Percentiles rank a stretch among this genome's conserved stretches.
phyloP scores from a whole-genome alignment of 306 rosid species.

The Amphicarpaea edgeworthii region DNA sequence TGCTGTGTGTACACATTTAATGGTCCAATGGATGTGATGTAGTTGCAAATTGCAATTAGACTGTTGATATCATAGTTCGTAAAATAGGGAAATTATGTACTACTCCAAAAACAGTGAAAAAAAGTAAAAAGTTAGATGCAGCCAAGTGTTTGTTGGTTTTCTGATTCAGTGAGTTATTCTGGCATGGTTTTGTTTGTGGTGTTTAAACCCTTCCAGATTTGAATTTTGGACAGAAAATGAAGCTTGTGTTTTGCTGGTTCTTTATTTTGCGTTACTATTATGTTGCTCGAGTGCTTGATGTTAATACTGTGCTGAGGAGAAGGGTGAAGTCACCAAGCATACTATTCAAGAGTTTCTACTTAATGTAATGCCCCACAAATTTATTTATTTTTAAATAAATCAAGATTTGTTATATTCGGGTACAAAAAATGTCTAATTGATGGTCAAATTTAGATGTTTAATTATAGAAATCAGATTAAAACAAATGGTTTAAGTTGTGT shows the following conservation, averaged over 20 bases:
- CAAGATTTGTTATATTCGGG: too few relatives aligned
- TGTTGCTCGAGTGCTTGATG: not conserved
- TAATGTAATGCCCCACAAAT: too few relatives aligned
- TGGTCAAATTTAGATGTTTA: too few relatives aligned
- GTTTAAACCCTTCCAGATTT: conserved; percentile 35
- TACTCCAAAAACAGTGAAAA: not conserved
- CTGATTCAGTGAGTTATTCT: conserved; percentile 31
- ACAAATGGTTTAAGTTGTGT: not conserved
- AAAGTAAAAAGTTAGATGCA: not conserved
- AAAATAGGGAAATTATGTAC: conserved; percentile 6
- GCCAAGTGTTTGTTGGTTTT: conserved; percentile 31
- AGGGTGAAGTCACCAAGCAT: not conserved
- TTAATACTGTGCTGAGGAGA: not conserved
- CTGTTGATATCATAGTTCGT: conserved; percentile 46
- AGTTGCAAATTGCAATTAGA: conserved; percentile 39
- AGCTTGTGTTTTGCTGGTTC: conserved; percentile 19
- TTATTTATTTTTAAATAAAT: too few relatives aligned
- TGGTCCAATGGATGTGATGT: too few relatives aligned
- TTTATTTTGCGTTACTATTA: conserved; percentile 7
- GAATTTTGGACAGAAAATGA: conserved; percentile 29
- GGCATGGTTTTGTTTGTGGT: conserved; percentile 36
- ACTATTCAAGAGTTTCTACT: too few relatives aligned
- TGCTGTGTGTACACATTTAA: conserved; percentile 42
- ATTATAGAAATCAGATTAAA: not conserved
- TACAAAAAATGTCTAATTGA: too few relatives aligned